These are phyloP conservation scores for Ottelia alismoides DNA, from an alignment of 106 monocot species.

Conservation along the genomic window DNA sequence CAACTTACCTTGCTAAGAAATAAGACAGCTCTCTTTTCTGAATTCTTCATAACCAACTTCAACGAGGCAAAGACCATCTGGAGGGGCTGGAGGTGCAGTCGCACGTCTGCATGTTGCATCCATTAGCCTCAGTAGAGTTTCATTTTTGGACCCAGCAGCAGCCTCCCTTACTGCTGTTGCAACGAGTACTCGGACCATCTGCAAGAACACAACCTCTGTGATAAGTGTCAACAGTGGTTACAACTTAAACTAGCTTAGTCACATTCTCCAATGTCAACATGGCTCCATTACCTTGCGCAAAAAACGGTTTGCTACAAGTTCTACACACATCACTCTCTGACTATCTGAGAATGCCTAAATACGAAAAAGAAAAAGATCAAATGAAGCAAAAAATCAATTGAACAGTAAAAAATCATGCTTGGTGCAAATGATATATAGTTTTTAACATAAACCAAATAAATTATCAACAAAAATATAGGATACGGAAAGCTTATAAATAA, in stretches of 20 bases:
- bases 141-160: conserved; percentile 58
- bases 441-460: too few relatives aligned
- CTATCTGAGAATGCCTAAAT: conserved; percentile 1
- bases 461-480: too few relatives aligned
- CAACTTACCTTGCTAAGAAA: too few relatives aligned
- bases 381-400: too few relatives aligned
- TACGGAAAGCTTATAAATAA: too few relatives aligned
- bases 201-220: background rate
- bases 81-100: conserved; percentile 92
- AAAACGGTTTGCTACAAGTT: conserved; percentile 91
- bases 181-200: conserved; percentile 96
- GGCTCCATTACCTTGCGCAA: conserved; percentile 93
- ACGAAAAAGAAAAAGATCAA: too few relatives aligned
- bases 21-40: conserved; percentile 17
- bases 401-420: too few relatives aligned
- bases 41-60: conserved; percentile 82
- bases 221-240: background rate
- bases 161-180: conserved; percentile 95
- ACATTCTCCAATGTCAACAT: too few relatives aligned
- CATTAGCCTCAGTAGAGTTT: conserved; percentile 64
- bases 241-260: too few relatives aligned
- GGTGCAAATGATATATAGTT: too few relatives aligned
- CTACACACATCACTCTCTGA: conserved; percentile 75
- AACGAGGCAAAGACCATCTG: conserved; percentile 85
- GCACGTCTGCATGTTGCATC: conserved; percentile 83